Conservation (phyloP, 352 stramenopile genomes). For the Pythium apleroticum region DNA sequence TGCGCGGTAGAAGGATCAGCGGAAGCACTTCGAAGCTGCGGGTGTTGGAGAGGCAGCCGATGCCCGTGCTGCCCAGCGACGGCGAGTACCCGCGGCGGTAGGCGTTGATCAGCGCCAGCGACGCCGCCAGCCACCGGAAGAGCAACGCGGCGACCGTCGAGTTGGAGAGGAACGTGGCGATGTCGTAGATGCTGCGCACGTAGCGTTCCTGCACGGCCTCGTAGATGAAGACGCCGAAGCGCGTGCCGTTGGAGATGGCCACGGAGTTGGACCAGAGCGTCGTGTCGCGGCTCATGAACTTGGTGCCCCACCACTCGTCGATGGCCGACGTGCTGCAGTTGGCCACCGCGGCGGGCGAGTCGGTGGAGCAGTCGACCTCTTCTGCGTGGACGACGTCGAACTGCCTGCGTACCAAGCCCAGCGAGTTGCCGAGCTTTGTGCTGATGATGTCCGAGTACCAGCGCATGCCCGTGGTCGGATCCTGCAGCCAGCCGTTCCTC, state of each 20-base stretch:
- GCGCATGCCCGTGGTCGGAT: slow-evolving; percentile 9
- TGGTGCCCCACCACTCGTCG: slow-evolving; percentile 18
- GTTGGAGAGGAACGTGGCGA: slow-evolving; percentile 48
- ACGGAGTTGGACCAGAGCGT: slow-evolving; percentile 1
- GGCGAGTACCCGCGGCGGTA: slow-evolving; percentile 29
- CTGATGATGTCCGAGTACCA: slow-evolving; percentile 43
- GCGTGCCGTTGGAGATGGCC: slow-evolving; percentile 27
- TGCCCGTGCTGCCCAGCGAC: slow-evolving; percentile 24
- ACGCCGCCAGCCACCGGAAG: slow-evolving; percentile 40
- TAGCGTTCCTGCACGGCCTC: slow-evolving; percentile 12
- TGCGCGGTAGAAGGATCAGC: slow-evolving; percentile 37
- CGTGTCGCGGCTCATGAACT: neutral
- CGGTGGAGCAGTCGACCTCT: slow-evolving; percentile 32
- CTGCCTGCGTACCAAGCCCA: slow-evolving; percentile 29
- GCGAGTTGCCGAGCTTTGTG: slow-evolving; percentile 16
- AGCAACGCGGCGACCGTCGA: slow-evolving; percentile 37
- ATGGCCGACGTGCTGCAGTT: slow-evolving; percentile 16
- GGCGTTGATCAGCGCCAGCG: slow-evolving; percentile 33
- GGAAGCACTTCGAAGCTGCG: slow-evolving; percentile 42
- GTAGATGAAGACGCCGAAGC: slow-evolving; percentile 42
- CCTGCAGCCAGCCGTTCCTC: slow-evolving; percentile 49
- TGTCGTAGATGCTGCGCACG: slow-evolving; percentile 37
- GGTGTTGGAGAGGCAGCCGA: slow-evolving; percentile 37
- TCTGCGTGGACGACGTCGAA: slow-evolving; percentile 32
- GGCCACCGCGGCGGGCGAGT: slow-evolving; percentile 9